phyloP scores from a whole-genome alignment of 768 basidiomycete species.

The Dentipellis fragilis region DNA sequence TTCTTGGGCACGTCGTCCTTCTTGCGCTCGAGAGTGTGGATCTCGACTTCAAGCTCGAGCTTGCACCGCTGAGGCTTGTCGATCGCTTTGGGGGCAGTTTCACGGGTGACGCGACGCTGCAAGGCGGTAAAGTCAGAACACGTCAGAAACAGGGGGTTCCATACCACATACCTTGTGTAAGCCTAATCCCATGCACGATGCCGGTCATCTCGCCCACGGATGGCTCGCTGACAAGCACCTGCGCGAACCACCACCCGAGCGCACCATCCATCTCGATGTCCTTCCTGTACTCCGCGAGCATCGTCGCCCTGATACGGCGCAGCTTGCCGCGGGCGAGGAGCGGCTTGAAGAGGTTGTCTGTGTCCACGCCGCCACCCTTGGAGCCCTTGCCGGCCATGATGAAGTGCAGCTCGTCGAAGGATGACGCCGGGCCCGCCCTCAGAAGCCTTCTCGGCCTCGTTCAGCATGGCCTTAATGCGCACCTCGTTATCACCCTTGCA shows the following conservation, averaged over 20 bases:
- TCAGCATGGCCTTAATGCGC: constrained; percentile 83
- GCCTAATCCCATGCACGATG: constrained; percentile 88
- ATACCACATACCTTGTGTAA: constrained; percentile 57
- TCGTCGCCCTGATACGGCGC: constrained; percentile 82
- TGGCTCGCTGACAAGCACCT: constrained; percentile 90
- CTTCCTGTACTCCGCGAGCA: constrained; percentile 84
- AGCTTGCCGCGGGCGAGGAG: constrained; percentile 78
- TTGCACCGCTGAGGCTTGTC: constrained; percentile 84
- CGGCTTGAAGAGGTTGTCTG: constrained; percentile 87
- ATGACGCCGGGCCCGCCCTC: constrained; percentile 66
- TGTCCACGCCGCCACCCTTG: constrained; percentile 88
- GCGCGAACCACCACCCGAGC: constrained; percentile 85
- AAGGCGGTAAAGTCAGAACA: constrained; percentile 10
- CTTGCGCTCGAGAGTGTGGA: constrained; percentile 89
- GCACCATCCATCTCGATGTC: constrained; percentile 92
- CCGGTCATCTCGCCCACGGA: constrained; percentile 81
- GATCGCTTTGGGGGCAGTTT: constrained; percentile 89
- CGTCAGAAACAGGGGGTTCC: background rate
- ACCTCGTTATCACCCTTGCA: constrained; percentile 98
- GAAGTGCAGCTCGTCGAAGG: constrained; percentile 90
- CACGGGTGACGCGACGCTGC: constrained; percentile 82
- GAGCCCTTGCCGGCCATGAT: constrained; percentile 84
- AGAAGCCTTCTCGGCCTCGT: constrained; percentile 85
- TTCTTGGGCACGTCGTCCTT: constrained; percentile 86
- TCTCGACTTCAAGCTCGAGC: constrained; percentile 88